Base-by-base conservation (phyloP, 305 asterid species). In the Fraxinus latifolia region DNA sequence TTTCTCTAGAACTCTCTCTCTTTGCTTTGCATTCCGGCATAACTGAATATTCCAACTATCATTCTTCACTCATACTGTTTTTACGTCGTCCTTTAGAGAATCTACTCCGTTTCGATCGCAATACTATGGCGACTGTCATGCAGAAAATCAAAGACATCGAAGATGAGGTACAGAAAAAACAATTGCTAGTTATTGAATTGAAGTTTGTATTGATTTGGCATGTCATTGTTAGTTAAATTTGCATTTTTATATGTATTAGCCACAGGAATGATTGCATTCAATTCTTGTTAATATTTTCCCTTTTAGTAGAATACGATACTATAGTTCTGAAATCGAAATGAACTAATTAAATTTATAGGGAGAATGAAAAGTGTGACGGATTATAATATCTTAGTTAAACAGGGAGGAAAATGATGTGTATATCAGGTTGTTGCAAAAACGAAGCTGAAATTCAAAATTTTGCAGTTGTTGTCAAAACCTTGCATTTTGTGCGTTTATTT, bases 101-200 rank as follows among this genome's bases (percentile, higher is more conserved):
- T 44, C 55, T 34, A 62, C 68, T 77, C 74, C 4, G 60, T 42
- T 31, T 50, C 65, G 36, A 11, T 68, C 74, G 77, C 82, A 65
- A 75, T 84, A 83, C 81, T 60, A 95, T 93, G 99, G 94, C 94
- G 89, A 95, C 98, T 44, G 93, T 93, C 32, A 95, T 93, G 98
- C 98, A 93, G 93, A 95, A 95, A 88, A 93, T 95, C 87, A 95
- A 93, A 86, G 98, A 95, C 77, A 92, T 95, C 92, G 98, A 95
- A 90, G 98, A 95, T 88, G 99, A 95, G 99, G 99, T 95, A 77
- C 7, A n/a, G 29, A 17, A 17, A 27, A 76, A 42, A 50, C 7
- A 47, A 50, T 50, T 1, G 60, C 7, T 15, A 50, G 60, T 50
- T 15, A 15, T 50, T 4, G 60, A 50, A 15, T 50, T 50, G 15